These are phyloP conservation scores for Candida labiduridarum DNA, from an alignment of 1,139 yeast species.

Conservation along the genomic window DNA sequence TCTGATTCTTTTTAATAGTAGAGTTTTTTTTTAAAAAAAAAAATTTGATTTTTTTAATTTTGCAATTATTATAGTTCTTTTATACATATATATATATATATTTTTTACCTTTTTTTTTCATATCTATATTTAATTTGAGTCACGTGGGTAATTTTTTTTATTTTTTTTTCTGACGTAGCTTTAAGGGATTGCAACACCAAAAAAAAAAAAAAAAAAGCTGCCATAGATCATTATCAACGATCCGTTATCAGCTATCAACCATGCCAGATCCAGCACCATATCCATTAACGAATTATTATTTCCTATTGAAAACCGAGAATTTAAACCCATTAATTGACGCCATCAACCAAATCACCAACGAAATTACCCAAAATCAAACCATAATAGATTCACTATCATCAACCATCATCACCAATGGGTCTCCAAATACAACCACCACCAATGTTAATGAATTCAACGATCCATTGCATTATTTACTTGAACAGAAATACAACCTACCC, in stretches of 20 bases:
- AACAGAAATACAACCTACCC: slow-evolving; percentile 19
- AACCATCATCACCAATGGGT: slow-evolving; percentile 9
- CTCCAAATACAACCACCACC: slow-evolving; percentile 4
- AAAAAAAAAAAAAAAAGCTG: background rate
- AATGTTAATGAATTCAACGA: slow-evolving; percentile 14
- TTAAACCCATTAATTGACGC: slow-evolving; percentile 32
- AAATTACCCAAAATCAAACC: slow-evolving; percentile 28
- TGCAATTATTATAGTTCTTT: slow-evolving; percentile 1
- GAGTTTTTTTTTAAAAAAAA: background rate
- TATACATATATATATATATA: background rate
- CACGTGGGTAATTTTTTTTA: background rate
- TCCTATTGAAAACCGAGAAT: slow-evolving; percentile 41
- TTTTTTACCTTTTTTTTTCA: background rate
- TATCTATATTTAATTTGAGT: background rate
- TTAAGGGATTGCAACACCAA: background rate
- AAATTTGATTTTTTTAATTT: too few relatives aligned
- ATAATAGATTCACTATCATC: slow-evolving; percentile 30
- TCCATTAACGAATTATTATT: slow-evolving; percentile 18
- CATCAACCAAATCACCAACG: slow-evolving; percentile 24
- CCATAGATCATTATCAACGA: background rate
- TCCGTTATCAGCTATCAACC: background rate
- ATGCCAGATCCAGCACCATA: slow-evolving; percentile 1
- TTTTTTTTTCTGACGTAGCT: background rate
- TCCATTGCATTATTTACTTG: slow-evolving; percentile 20
- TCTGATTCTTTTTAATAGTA: background rate